Evolutionary conservation across 176 grass and related monocot species (phyloP), one percentile per base, ranked within the genome.

Genomic region (Triticum dicoccoides): DNA sequence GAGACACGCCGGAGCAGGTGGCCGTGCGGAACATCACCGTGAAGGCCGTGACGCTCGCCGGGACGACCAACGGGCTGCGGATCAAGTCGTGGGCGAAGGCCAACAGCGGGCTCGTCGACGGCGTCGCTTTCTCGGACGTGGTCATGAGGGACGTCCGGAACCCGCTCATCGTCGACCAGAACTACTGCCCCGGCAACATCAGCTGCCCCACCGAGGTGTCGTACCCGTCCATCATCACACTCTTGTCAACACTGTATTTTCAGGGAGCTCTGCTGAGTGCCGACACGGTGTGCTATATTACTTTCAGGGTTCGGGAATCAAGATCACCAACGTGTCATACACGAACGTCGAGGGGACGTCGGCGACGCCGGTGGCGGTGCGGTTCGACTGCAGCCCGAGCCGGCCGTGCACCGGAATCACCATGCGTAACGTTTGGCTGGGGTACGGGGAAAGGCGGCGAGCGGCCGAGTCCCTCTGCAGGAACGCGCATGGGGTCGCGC

Each of bases 31-130:
- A 91, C 79, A 85, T 93, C 41, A 83, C 85, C 14, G 89, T 90
- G 62, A 86, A 17, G 64, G 76, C 25, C 12, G 86, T 86, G 6
- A 68, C 34, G 34, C 78, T 93, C 64, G 11, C 6, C 8, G 88
- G 65, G 4, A 93, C 91, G 4, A 78, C 83, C 24, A 93, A 90
- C 37, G 88, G 91, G 72, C 34, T 93, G 25, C 77, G 88, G 69
- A 86, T 93, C 77, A 93, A 93, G 91, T 80, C 88, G 33, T 93
- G 91, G 91, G 86, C 54, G 11, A 93, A 82, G 69, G 85, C 85
- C 0, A 83, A 82, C 82, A 11, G 11, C 8, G 86, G 91, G 23
- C 75, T 24, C 59, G 91, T 93, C 39, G 54, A 78, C 24, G 77
- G 42, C 38, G 82, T 90, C 7, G 34, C 25, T 3, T 90, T 93